Evolutionary conservation across 495 filamentous ascomycete genomes (phyloP).

Genomic region (Cercophora newfieldiana): DNA sequence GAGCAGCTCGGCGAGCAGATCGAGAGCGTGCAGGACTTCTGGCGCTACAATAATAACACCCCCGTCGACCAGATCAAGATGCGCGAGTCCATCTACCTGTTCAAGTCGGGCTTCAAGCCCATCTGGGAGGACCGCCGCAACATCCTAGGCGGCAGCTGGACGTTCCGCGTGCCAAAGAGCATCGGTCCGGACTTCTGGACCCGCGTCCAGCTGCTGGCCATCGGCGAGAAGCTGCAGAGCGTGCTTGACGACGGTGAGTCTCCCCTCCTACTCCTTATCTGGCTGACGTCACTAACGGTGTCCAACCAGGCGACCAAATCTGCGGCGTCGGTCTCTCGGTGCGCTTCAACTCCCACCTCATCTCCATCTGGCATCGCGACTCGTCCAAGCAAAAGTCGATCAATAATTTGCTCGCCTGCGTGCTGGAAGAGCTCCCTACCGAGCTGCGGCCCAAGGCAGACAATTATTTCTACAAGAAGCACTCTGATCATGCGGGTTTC

Average conservation of each 20-base stretch:
- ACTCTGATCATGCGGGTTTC: conserved; percentile 58
- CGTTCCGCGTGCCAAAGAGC: conserved; percentile 78
- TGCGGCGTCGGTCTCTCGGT: conserved; percentile 72
- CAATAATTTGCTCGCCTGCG: conserved; percentile 64
- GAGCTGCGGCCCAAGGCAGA: conserved; percentile 67
- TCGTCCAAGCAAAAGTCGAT: conserved; percentile 70
- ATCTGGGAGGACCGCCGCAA: conserved; percentile 92
- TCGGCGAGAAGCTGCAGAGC: conserved; percentile 80
- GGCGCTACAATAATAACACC: conserved; percentile 88
- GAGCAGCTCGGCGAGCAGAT: conserved; percentile 68
- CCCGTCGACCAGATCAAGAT: conserved; percentile 73
- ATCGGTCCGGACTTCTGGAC: conserved; percentile 75
- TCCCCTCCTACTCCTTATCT: neutral
- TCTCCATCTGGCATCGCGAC: conserved; percentile 88
- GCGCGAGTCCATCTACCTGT: conserved; percentile 82
- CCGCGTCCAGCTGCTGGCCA: conserved; percentile 74
- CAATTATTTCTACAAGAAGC: conserved; percentile 68
- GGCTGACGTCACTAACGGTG: neutral
- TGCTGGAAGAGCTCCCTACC: conserved; percentile 66
- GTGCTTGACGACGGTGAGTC: conserved; percentile 67
- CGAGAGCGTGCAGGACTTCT: conserved; percentile 77
- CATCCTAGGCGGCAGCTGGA: conserved; percentile 78
- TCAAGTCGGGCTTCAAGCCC: conserved; percentile 81
- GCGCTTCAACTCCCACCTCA: conserved; percentile 73
- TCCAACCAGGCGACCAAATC: conserved; percentile 67